A percentile compares a stretch with the other conserved stretches of the same genome.
These are phyloP conservation scores for Calonectria ilicicola DNA, from an alignment of 2,329 filamentous ascomycete genomes.

Conservation along the genomic window DNA sequence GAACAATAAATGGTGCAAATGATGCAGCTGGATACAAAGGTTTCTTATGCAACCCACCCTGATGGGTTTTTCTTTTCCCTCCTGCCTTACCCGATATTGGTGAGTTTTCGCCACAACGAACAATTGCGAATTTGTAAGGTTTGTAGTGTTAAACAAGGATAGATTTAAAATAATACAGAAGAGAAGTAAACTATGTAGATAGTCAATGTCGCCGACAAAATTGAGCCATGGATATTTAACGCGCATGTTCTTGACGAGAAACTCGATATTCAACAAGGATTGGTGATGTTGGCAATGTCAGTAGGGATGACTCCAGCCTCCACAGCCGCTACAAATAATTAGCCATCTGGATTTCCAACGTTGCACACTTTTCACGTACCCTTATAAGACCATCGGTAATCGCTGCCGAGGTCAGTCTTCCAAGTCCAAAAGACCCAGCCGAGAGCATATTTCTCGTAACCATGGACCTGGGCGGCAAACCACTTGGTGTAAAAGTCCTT, in stretches of 20 bases:
- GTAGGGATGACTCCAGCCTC: conserved; percentile 38
- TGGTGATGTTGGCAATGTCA: conserved; percentile 28
- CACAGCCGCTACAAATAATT: conserved; percentile 31
- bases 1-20: neutral
- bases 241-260: neutral
- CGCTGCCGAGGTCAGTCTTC: conserved; percentile 38
- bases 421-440: conserved; percentile 44
- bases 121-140: neutral
- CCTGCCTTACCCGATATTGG: neutral
- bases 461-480: conserved; percentile 40
- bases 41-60: neutral
- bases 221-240: neutral
- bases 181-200: neutral
- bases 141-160: neutral
- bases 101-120: neutral
- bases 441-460: conserved; percentile 36
- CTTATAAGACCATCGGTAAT: conserved; percentile 43
- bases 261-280: conserved; percentile 28
- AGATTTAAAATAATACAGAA: neutral
- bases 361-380: conserved; percentile 20
- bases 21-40: neutral
- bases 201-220: neutral
- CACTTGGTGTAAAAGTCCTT: conserved; percentile 41
- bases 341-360: neutral
- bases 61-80: neutral